These are phyloP conservation scores for Torulaspora gathmanii DNA, from an alignment of 805 yeast genomes.

Conservation along the genomic window DNA sequence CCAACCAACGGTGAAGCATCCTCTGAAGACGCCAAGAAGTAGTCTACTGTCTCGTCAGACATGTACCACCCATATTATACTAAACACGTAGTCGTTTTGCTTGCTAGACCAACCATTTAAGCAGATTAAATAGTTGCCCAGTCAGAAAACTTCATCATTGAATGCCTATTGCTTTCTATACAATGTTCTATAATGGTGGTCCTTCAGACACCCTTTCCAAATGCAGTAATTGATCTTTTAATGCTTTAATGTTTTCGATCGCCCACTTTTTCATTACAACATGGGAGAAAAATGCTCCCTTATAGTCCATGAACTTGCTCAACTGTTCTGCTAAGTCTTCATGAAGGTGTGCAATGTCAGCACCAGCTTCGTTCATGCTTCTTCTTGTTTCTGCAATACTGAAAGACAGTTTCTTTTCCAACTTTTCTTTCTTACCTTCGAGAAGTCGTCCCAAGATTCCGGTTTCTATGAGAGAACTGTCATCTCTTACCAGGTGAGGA, in stretches of 20 bases:
- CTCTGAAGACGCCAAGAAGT: constrained; percentile 13
- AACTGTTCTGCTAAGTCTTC: constrained; percentile 61
- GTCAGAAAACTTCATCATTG: background rate
- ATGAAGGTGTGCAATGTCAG: constrained; percentile 49
- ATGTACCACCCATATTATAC: background rate
- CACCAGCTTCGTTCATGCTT: constrained; percentile 42
- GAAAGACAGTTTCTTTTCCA: constrained; percentile 41
- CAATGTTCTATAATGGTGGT: background rate
- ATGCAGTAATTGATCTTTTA: constrained; percentile 12
- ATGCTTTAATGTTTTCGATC: constrained; percentile 12
- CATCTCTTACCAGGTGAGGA: constrained; percentile 23
- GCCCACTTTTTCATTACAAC: constrained; percentile 14
- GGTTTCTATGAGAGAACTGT: constrained; percentile 11
- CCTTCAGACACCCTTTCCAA: constrained; percentile 1
- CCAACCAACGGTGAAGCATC: constrained; percentile 7
- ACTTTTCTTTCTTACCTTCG: constrained; percentile 49
- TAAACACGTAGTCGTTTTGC: background rate
- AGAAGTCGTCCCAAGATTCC: constrained; percentile 38
- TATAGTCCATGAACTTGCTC: constrained; percentile 52
- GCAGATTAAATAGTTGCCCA: background rate
- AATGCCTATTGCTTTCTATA: background rate
- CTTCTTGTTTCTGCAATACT: constrained; percentile 41
- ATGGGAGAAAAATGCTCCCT: constrained; percentile 37
- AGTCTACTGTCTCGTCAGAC: background rate
- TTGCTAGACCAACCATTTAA: background rate